Conservation (phyloP, 352 stramenopile genomes). For the Phytophthora cryptogea region DNA sequence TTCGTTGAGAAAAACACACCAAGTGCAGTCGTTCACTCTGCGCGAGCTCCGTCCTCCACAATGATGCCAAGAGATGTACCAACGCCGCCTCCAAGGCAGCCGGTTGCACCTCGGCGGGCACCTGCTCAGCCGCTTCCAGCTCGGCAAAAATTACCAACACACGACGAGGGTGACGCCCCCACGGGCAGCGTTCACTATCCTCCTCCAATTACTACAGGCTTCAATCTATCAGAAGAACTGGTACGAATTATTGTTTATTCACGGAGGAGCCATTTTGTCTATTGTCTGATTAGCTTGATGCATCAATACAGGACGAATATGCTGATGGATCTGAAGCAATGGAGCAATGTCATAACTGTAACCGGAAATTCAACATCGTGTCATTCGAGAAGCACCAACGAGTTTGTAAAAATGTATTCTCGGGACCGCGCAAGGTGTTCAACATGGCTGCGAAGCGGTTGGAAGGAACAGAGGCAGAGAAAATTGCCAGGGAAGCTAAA, state of each 20-base stretch:
- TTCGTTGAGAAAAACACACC: constrained; percentile 61
- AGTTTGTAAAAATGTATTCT: constrained; percentile 90
- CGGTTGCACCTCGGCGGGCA: constrained; percentile 16
- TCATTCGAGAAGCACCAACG: constrained; percentile 83
- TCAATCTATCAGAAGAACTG: constrained; percentile 37
- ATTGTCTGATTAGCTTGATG: background rate
- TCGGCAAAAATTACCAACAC: constrained; percentile 24
- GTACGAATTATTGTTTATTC: constrained; percentile 20
- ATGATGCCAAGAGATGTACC: constrained; percentile 15
- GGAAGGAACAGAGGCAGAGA: constrained; percentile 74
- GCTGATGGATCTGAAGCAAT: constrained; percentile 54
- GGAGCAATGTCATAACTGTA: constrained; percentile 81
- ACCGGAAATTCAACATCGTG: constrained; percentile 77
- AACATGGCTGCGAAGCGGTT: constrained; percentile 81
- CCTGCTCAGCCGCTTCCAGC: constrained; percentile 17
- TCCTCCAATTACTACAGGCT: constrained; percentile 47
- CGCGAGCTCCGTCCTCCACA: constrained; percentile 20
- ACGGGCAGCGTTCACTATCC: constrained; percentile 36
- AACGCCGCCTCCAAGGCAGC: constrained; percentile 25
- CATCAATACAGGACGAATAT: constrained; percentile 50
- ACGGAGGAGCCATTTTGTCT: background rate
- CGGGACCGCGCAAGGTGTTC: constrained; percentile 83
- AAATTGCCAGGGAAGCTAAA: constrained; percentile 53
- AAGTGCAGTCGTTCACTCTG: constrained; percentile 32
- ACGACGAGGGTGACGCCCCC: constrained; percentile 40